phyloP scores from a whole-genome alignment of 768 basidiomycete genomes.

The Galerina marginata region DNA sequence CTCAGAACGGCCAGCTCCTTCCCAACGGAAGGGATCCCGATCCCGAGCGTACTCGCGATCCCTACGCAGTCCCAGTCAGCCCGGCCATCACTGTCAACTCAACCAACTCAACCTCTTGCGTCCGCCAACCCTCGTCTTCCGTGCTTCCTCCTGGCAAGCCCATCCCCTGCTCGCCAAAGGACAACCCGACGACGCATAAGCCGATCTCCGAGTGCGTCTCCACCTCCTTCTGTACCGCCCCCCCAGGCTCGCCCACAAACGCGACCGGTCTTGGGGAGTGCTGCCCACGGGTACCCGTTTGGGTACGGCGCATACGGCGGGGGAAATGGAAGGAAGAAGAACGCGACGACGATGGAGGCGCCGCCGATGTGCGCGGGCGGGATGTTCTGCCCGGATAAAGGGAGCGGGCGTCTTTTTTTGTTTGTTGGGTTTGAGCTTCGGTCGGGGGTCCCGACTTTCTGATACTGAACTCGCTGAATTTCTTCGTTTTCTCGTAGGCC shows the following conservation, averaged over 20 bases:
- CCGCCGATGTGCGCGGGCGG: constrained; percentile 60
- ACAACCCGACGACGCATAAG: constrained; percentile 59
- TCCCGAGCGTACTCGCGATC: neutral
- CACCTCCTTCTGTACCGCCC: constrained; percentile 57
- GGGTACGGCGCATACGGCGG: constrained; percentile 42
- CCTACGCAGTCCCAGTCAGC: neutral
- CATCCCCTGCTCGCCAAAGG: constrained; percentile 44
- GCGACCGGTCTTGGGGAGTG: constrained; percentile 48
- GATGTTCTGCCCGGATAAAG: constrained; percentile 73
- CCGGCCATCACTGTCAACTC: neutral
- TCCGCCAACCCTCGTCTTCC: neutral
- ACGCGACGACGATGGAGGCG: constrained; percentile 32
- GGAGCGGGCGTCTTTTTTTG: constrained; percentile 59
- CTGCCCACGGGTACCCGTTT: constrained; percentile 59
- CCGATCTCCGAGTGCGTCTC: constrained; percentile 67
- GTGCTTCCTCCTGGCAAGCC: constrained; percentile 25
- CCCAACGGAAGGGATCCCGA: neutral
- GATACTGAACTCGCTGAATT: neutral
- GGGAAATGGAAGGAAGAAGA: constrained; percentile 13
- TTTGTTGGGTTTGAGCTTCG: neutral
- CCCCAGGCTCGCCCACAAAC: constrained; percentile 26
- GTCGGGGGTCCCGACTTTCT: neutral
- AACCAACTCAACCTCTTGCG: constrained; percentile 6
- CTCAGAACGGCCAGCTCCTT: constrained; percentile 3
- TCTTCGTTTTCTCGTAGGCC: constrained; percentile 41